Conservation (phyloP, 2,329 filamentous ascomycete species). For the Trichothecium roseum region DNA sequence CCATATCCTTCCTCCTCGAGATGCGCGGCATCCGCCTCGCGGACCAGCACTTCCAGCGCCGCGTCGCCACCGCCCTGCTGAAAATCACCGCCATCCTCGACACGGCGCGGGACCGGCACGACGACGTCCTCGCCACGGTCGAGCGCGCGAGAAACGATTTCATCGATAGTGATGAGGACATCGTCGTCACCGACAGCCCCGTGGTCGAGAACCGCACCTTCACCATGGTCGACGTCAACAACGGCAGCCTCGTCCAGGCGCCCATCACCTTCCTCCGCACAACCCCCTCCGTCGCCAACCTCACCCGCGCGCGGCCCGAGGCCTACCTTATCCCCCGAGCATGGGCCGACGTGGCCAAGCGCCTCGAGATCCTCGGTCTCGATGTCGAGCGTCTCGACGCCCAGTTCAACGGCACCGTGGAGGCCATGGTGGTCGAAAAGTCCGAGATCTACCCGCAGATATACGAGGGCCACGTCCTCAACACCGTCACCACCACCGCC, state of each 20-base stretch:
- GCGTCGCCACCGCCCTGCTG: slow-evolving; percentile 15
- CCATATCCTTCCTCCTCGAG: slow-evolving; percentile 15
- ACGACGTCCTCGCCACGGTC: slow-evolving; percentile 9
- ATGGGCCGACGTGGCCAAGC: slow-evolving; percentile 12
- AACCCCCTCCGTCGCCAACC: slow-evolving; percentile 13
- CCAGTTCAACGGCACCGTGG: slow-evolving; percentile 12
- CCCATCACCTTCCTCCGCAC: slow-evolving; percentile 14
- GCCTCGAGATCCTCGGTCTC: slow-evolving; percentile 12
- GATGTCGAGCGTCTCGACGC: slow-evolving; percentile 11
- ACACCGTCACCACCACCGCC: slow-evolving; percentile 11
- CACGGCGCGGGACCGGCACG: slow-evolving; percentile 12
- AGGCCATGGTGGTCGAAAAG: slow-evolving; percentile 11
- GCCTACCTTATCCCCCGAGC: slow-evolving; percentile 16
- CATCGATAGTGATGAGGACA: slow-evolving; percentile 12
- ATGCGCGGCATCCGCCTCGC: slow-evolving; percentile 18
- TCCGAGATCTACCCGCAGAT: slow-evolving; percentile 6
- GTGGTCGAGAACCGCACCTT: slow-evolving; percentile 13
- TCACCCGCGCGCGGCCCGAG: slow-evolving; percentile 14
- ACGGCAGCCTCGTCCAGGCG: slow-evolving; percentile 12
- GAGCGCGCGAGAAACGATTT: slow-evolving; percentile 13
- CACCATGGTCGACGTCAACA: slow-evolving; percentile 13
- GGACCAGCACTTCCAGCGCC: slow-evolving; percentile 20
- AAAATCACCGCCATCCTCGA: slow-evolving; percentile 15
- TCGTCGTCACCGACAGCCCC: slow-evolving; percentile 13
- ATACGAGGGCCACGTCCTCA: slow-evolving; percentile 14